A percentile compares a stretch with the other conserved stretches of the same genome.
phyloP scores from a whole-genome alignment of 352 stramenopile genomes.

The Phytopythium montanum region DNA sequence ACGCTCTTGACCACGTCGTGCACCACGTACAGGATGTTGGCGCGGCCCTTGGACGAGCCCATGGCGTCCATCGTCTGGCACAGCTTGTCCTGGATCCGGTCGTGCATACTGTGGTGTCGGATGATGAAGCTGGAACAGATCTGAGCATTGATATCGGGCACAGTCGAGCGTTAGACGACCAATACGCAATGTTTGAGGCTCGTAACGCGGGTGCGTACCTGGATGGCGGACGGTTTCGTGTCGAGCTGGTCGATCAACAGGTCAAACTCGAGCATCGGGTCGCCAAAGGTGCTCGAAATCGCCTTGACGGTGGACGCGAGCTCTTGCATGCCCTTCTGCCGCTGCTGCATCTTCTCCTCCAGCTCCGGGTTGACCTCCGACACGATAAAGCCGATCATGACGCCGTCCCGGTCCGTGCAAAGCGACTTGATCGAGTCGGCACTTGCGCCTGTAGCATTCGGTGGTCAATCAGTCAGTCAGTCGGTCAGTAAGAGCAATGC shows the following conservation, averaged over 20 bases:
- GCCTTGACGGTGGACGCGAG: conserved; percentile 67
- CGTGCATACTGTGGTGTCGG: conserved; percentile 69
- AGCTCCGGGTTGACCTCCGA: conserved; percentile 86
- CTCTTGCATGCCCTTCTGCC: conserved; percentile 80
- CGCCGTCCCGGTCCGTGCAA: conserved; percentile 75
- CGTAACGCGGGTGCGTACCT: conserved; percentile 52
- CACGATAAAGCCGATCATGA: conserved; percentile 86
- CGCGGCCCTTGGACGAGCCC: conserved; percentile 59
- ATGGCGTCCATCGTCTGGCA: conserved; percentile 59
- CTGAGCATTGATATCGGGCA: conserved; percentile 18
- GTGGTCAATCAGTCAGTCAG: not conserved
- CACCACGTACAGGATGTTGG: conserved; percentile 80
- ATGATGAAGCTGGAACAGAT: conserved; percentile 84
- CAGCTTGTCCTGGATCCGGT: conserved; percentile 66
- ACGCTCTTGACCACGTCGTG: conserved; percentile 82
- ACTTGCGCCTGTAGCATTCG: conserved; percentile 49
- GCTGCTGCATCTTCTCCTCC: conserved; percentile 71
- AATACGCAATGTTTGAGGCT: not conserved
- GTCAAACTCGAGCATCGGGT: conserved; percentile 85
- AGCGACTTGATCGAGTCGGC: conserved; percentile 82
- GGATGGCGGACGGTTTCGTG: conserved; percentile 82
- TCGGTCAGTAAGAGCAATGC: too few species aligned
- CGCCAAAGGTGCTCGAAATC: conserved; percentile 75
- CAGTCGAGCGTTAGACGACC: not conserved
- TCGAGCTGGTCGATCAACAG: conserved; percentile 81